phyloP scores from a whole-genome alignment of 352 stramenopile genomes.

The Phytophthora citricola region DNA sequence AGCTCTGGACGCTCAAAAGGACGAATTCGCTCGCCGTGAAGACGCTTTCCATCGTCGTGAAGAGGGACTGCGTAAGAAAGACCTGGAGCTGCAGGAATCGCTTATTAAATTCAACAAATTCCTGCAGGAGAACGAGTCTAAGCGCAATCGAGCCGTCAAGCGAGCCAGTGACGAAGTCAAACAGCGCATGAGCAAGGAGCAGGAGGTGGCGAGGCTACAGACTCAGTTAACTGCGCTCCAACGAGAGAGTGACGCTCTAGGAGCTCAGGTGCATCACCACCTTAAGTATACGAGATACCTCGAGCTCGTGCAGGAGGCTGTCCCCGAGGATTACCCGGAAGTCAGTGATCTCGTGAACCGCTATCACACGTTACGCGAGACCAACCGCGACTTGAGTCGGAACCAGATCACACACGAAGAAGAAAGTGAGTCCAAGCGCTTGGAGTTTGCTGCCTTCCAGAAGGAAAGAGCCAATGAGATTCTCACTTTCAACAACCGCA shows the following conservation, averaged over 20 bases:
- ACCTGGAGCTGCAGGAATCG: constrained; percentile 94
- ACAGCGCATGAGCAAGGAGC: constrained; percentile 90
- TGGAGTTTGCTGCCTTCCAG: constrained; percentile 86
- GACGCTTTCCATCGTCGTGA: constrained; percentile 94
- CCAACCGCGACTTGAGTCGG: constrained; percentile 82
- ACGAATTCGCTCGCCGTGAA: constrained; percentile 91
- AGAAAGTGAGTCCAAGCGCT: constrained; percentile 86
- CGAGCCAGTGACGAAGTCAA: constrained; percentile 93
- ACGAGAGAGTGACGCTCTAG: constrained; percentile 71
- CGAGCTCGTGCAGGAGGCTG: constrained; percentile 89
- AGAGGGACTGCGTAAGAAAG: constrained; percentile 93
- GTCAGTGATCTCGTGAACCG: constrained; percentile 92
- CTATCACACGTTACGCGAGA: constrained; percentile 92
- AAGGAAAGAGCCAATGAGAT: constrained; percentile 93
- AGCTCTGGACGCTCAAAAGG: constrained; percentile 93
- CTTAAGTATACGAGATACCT: constrained; percentile 91
- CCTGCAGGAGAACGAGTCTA: constrained; percentile 94
- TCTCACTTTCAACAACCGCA: constrained; percentile 93
- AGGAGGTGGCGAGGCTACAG: constrained; percentile 80
- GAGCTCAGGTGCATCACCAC: constrained; percentile 75
- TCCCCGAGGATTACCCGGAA: constrained; percentile 93
- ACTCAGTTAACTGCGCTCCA: constrained; percentile 72
- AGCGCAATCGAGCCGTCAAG: constrained; percentile 93
- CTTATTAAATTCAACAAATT: constrained; percentile 98
- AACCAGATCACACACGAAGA: constrained; percentile 86